phyloP scores from a whole-genome alignment of 1,139 yeast species.

The Barnettozyma hawaiiensis region DNA sequence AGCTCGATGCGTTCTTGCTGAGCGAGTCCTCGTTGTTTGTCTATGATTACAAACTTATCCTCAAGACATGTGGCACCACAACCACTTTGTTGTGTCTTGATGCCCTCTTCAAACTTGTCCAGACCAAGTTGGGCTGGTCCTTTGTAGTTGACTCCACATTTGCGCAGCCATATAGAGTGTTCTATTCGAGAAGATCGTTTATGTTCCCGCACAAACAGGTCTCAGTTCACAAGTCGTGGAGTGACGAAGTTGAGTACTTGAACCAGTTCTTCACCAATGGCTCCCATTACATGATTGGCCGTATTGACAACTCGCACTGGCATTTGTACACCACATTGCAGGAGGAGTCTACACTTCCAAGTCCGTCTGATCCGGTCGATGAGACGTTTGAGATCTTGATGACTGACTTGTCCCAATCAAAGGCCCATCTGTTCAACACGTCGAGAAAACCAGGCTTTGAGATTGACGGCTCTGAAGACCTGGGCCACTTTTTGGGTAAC shows the following conservation, averaged over 20 bases:
- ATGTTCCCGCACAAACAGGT: slow-evolving; percentile 88
- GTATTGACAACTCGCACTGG: slow-evolving; percentile 79
- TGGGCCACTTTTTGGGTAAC: slow-evolving; percentile 73
- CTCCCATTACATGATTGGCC: slow-evolving; percentile 74
- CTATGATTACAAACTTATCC: slow-evolving; percentile 74
- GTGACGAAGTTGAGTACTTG: slow-evolving; percentile 66
- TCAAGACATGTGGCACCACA: slow-evolving; percentile 96
- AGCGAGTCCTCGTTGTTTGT: slow-evolving; percentile 91
- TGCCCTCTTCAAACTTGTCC: slow-evolving; percentile 51
- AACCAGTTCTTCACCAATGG: slow-evolving; percentile 59
- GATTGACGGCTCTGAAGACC: slow-evolving; percentile 50
- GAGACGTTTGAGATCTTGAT: slow-evolving; percentile 86
- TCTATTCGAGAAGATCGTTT: slow-evolving; percentile 86
- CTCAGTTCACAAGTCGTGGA: slow-evolving; percentile 82
- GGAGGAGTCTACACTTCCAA: slow-evolving; percentile 12
- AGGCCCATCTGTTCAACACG: slow-evolving; percentile 58
- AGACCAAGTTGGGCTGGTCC: slow-evolving; percentile 34
- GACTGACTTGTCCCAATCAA: slow-evolving; percentile 69
- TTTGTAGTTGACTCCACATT: slow-evolving; percentile 14
- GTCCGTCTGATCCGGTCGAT: slow-evolving; percentile 35
- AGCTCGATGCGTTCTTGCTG: slow-evolving; percentile 77
- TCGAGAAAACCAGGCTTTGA: slow-evolving; percentile 44
- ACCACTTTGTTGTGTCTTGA: slow-evolving; percentile 79
- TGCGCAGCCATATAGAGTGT: slow-evolving; percentile 55
- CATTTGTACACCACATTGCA: slow-evolving; percentile 60